These are phyloP conservation scores for Hemisphaericaspora xylofermentans DNA, from an alignment of 1,139 yeast species.

Conservation along the genomic window DNA sequence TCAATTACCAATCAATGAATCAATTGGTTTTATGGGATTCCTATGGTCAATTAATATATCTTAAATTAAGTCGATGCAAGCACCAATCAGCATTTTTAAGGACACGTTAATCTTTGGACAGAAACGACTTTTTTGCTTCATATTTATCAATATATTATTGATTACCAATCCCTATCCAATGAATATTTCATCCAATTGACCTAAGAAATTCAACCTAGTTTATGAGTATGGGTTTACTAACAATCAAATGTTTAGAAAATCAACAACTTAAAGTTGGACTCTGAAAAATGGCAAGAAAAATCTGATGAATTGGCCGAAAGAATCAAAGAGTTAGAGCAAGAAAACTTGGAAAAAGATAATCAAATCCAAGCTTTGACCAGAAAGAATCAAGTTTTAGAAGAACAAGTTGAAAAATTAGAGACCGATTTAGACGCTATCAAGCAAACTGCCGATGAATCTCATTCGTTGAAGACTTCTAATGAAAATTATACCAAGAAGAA, in stretches of 20 bases:
- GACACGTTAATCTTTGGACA: too few species aligned
- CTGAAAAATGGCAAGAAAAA: slow-evolving; percentile 97
- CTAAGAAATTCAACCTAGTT: too few species aligned
- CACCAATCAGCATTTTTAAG: too few species aligned
- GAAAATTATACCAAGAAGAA: slow-evolving; percentile 92
- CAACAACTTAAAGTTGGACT: slow-evolving; percentile 86
- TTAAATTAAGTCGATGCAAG: too few species aligned
- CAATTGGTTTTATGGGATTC: background rate
- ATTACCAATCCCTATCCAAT: too few species aligned
- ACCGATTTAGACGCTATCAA: slow-evolving; percentile 75
- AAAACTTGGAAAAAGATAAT: slow-evolving; percentile 87
- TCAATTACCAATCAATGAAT: background rate
- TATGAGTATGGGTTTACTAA: slow-evolving; percentile 16
- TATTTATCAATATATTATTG: too few species aligned
- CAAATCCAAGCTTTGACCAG: slow-evolving; percentile 90
- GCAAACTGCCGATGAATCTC: slow-evolving; percentile 90
- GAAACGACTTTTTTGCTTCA: too few species aligned
- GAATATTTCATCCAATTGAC: background rate
- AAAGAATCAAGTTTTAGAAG: slow-evolving; percentile 88
- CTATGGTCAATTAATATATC: too few species aligned
- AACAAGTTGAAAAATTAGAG: slow-evolving; percentile 88
- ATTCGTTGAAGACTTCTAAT: slow-evolving; percentile 83
- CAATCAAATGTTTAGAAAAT: slow-evolving; percentile 56
- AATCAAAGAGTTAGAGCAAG: slow-evolving; percentile 90
- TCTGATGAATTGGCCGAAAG: slow-evolving; percentile 81